Percentiles rank a stretch among this genome's conserved stretches.
Evolutionary conservation across 768 basidiomycete genomes (phyloP).

Genomic region (Lactifluus rugatus): DNA sequence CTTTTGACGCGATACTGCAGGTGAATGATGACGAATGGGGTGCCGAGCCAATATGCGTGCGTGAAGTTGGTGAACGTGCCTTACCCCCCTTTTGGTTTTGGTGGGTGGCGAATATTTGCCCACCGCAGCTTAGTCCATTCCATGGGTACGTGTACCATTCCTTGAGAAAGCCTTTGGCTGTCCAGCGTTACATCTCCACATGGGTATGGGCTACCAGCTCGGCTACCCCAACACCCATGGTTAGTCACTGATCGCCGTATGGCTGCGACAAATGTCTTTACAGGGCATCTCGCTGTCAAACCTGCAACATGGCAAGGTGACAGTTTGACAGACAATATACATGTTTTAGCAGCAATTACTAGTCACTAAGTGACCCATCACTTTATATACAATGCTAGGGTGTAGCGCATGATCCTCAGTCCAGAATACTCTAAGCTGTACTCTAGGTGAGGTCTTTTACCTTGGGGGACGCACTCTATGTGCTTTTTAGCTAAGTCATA

Average conservation of each 20-base stretch:
- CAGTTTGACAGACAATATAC: no score
- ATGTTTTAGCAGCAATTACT: no score
- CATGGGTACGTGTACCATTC: slow-evolving; percentile 86
- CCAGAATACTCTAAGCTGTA: no score
- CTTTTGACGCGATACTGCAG: slow-evolving; percentile 36
- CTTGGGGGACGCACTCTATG: no score
- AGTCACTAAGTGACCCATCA: no score
- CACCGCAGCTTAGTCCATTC: slow-evolving; percentile 60
- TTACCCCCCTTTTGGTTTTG: background rate
- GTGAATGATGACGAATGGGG: slow-evolving; percentile 81
- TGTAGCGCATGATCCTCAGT: no score
- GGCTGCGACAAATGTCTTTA: slow-evolving; percentile 70
- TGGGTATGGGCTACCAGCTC: slow-evolving; percentile 63
- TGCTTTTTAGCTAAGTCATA: no score
- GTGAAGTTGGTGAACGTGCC: slow-evolving; percentile 77
- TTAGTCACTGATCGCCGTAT: background rate
- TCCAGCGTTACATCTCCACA: slow-evolving; percentile 84
- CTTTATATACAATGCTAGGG: no score
- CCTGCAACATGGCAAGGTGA: slow-evolving; percentile 64
- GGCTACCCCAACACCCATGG: background rate
- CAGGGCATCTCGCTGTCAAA: slow-evolving; percentile 82
- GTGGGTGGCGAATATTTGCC: background rate
- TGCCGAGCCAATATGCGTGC: slow-evolving; percentile 71
- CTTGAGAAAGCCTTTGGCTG: slow-evolving; percentile 88
- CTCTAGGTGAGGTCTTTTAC: no score